Evolutionary conservation across 306 rosid species (phyloP).

Genomic region (Cicer judaicum): DNA sequence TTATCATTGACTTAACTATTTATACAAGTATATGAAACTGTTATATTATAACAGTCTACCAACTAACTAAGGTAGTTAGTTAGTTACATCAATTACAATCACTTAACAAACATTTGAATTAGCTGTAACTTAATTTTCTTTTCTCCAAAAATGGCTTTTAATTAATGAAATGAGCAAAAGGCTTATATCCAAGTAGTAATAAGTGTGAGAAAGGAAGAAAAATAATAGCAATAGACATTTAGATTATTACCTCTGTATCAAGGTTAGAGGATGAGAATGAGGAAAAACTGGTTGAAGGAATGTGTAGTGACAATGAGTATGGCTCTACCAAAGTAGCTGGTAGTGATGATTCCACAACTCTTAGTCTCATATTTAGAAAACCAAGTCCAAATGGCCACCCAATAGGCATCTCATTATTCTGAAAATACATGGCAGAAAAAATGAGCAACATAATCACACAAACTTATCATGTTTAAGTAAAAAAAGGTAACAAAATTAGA

Average conservation of each 20-base stretch:
- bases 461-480: constrained; percentile 3
- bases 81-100: no score
- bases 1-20: no score
- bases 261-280: constrained; percentile 86
- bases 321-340: constrained; percentile 45
- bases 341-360: constrained; percentile 58
- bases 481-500: neutral
- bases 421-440: constrained; percentile 30
- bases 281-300: constrained; percentile 71
- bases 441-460: neutral
- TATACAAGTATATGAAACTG: no score
- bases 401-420: constrained; percentile 61
- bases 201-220: constrained; percentile 15
- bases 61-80: no score
- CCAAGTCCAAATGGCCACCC: constrained; percentile 97
- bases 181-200: neutral
- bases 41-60: no score
- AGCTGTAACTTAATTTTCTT: neutral
- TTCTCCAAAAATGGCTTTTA: constrained; percentile 2
- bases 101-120: no score
- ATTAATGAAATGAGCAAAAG: neutral
- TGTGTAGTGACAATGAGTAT: constrained; percentile 47
- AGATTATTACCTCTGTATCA: constrained; percentile 76
- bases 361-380: constrained; percentile 55
- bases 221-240: neutral